Evolutionary conservation across 2,329 filamentous ascomycete species (phyloP), one percentile per base, ranked within the genome.

Genomic region (Lachnellula suecica): DNA sequence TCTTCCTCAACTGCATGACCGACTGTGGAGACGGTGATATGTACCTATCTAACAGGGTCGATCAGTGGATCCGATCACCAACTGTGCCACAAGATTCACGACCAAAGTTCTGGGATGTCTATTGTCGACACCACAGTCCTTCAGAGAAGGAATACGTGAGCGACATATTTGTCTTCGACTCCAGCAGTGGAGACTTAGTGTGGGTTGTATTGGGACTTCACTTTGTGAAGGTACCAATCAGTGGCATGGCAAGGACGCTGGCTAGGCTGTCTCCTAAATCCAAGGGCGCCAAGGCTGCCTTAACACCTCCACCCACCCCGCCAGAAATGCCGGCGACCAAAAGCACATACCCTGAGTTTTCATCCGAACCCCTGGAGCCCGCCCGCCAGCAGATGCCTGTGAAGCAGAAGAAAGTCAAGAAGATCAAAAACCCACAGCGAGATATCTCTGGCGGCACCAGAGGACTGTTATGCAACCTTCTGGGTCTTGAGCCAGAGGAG

Each of bases 1-100:
- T 74, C 2, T 72, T 54, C 45, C 61, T 68, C 6, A 74, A 74
- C 54, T 61, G 56, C 51, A 68, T 74, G 68, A 63, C 63, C 1
- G 63, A 70, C 7, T 34, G 49, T 4, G 29, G 44, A 1, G 27
- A 55, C 0, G 48, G 34, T 0, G 68, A 69, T 24, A 68, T 73
- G 29, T 74, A 59, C 59, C 59, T 74, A 19, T 60, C 65, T 5
- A 65, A 55, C 10, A 60, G 67, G 1, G 58, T 66, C 35, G 69
- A 71, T 10, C 40, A 51, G 17, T 69, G 59, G 65, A 64, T 73
- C 5, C 67, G 70, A 4, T 61, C 64, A 1, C 68, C 70, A 4
- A 55, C 46, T 15, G 11, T 60, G 3, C 11, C 31, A 8, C 35
- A 47, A 2, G 49, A 49, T 25, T 38, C 51, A 42, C 44, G 34